These are phyloP conservation scores for Calendula officinalis DNA, from an alignment of 129 eudicot genomes.

Conservation along the genomic window DNA sequence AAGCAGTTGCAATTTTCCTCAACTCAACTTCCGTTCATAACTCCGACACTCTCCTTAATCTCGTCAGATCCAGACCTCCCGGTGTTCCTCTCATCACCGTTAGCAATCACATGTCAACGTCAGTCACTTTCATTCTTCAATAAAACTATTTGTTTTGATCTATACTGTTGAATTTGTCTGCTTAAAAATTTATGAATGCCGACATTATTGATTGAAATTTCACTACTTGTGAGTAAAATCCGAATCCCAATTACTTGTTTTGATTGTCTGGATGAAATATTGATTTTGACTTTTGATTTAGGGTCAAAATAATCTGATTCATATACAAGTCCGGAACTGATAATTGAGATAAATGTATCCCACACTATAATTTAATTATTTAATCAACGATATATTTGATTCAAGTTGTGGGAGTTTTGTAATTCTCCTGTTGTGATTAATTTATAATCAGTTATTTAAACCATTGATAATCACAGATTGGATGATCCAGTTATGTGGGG, in stretches of 20 bases:
- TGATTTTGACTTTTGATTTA: too few relatives aligned
- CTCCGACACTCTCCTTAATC: conserved; percentile 69
- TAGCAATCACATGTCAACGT: conserved; percentile 99
- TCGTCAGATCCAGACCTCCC: conserved; percentile 70
- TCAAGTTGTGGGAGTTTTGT: not conserved
- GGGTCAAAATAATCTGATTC: too few relatives aligned
- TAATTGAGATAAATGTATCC: too few relatives aligned
- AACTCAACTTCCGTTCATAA: conserved; percentile 72
- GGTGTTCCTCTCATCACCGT: conserved; percentile 92
- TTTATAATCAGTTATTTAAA: not conserved
- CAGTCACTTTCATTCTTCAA: conserved; percentile 27
- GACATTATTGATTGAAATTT: too few relatives aligned
- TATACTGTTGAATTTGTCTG: too few relatives aligned
- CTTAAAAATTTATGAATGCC: too few relatives aligned
- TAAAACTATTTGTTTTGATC: not conserved
- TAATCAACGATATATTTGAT: too few relatives aligned
- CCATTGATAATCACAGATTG: conserved; percentile 44
- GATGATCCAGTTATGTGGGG: conserved; percentile 99
- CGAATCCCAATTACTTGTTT: too few relatives aligned
- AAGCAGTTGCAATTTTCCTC: conserved; percentile 61
- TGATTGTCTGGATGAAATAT: too few relatives aligned
- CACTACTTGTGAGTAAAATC: too few relatives aligned
- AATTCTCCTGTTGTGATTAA: not conserved
- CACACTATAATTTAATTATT: too few relatives aligned
- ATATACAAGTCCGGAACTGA: too few relatives aligned